These are phyloP conservation scores for Boletus subparvulus DNA, from an alignment of 768 basidiomycete genomes.

Conservation along the genomic window DNA sequence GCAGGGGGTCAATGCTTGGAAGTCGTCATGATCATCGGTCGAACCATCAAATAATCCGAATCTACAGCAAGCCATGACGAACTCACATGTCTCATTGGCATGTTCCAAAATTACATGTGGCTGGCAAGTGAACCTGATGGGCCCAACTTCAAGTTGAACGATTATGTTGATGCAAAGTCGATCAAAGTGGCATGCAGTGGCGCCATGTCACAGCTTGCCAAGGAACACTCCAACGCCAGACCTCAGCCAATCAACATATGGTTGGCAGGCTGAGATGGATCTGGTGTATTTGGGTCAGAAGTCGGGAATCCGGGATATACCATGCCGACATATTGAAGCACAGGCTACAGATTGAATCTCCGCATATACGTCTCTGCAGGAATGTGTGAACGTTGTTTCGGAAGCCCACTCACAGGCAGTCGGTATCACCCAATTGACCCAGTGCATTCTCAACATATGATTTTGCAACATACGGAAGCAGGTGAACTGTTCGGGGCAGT, in stretches of 20 bases:
- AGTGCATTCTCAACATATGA: constrained; percentile 15
- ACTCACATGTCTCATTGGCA: neutral
- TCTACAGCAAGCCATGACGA: constrained; percentile 12
- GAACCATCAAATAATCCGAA: neutral
- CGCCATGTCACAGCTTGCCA: constrained; percentile 22
- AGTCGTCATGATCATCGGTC: neutral
- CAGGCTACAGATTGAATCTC: neutral
- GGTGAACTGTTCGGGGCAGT: constrained; percentile 25
- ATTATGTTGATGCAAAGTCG: neutral
- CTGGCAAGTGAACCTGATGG: neutral
- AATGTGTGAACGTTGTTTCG: neutral
- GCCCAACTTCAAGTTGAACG: neutral
- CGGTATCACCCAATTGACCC: neutral
- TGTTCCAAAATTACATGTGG: neutral
- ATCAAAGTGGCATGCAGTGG: neutral
- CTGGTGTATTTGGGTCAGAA: no score
- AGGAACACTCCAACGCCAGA: constrained; percentile 15
- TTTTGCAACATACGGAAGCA: constrained; percentile 19
- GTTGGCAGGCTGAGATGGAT: constrained; percentile 2
- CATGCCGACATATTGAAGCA: no score
- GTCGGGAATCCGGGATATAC: no score
- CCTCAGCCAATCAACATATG: no score
- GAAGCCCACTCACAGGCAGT: neutral
- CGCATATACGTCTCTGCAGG: neutral
- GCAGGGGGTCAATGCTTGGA: neutral